Conservation (phyloP, 768 basidiomycete species). For the Lentinula detonsa region DNA sequence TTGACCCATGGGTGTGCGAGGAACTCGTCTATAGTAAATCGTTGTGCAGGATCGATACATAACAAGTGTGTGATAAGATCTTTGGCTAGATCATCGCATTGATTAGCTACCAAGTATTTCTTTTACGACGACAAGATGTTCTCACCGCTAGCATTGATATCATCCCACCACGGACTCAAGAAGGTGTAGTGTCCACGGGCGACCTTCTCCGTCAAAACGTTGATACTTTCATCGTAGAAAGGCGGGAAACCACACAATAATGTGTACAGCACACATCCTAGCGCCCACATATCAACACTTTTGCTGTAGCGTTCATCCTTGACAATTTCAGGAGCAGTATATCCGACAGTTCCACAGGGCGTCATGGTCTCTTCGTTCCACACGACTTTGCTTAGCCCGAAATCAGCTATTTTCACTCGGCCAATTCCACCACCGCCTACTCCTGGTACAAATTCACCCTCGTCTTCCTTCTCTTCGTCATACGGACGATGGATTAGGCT, state of each 20-base stretch:
- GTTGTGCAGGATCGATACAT: slow-evolving; percentile 91
- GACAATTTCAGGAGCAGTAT: slow-evolving; percentile 98
- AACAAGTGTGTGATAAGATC: slow-evolving; percentile 92
- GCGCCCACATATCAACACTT: slow-evolving; percentile 99
- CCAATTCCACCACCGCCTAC: slow-evolving; percentile 97
- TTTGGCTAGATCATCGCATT: slow-evolving; percentile 56
- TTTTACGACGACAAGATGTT: not conserved
- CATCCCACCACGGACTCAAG: slow-evolving; percentile 99
- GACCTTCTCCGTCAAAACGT: slow-evolving; percentile 96
- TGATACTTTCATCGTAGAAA: slow-evolving; percentile 99
- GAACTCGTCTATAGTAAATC: slow-evolving; percentile 98
- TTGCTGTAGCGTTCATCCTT: slow-evolving; percentile 97
- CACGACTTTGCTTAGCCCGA: slow-evolving; percentile 94
- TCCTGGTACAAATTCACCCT: slow-evolving; percentile 90
- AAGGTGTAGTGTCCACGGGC: slow-evolving; percentile 97
- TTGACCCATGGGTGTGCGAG: slow-evolving; percentile 94
- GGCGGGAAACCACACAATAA: slow-evolving; percentile 96
- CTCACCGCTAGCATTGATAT: slow-evolving; percentile 76
- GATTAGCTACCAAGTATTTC: not conserved
- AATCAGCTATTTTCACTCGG: slow-evolving; percentile 97
- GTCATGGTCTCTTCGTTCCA: slow-evolving; percentile 99
- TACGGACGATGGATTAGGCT: slow-evolving; percentile 73
- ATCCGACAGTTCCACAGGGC: slow-evolving; percentile 99
- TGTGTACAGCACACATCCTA: slow-evolving; percentile 99
- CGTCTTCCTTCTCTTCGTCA: slow-evolving; percentile 98